Evolutionary conservation across 2,329 filamentous ascomycete genomes (phyloP).

Genomic region (Diplocarpon mali): DNA sequence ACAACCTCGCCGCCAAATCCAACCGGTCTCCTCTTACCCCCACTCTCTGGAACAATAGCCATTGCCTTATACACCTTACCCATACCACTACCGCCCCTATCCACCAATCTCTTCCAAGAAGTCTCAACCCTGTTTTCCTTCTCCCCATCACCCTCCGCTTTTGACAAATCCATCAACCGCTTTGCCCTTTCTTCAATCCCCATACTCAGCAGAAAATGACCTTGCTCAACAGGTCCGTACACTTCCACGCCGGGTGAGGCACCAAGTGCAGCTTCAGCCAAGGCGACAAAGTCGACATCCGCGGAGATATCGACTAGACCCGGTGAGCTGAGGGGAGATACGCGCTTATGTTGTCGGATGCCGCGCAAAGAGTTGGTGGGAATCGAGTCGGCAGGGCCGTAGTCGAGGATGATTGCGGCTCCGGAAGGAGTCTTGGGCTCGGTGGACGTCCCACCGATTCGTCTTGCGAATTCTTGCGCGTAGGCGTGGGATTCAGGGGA

Average conservation of each 20-base stretch:
- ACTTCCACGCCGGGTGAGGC: slow-evolving; percentile 77
- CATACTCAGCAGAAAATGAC: slow-evolving; percentile 65
- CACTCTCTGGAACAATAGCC: slow-evolving; percentile 77
- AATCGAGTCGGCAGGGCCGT: slow-evolving; percentile 69
- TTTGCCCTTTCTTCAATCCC: slow-evolving; percentile 71
- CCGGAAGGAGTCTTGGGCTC: slow-evolving; percentile 57
- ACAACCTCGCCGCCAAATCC: slow-evolving; percentile 70
- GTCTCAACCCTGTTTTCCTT: slow-evolving; percentile 52
- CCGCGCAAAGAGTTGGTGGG: slow-evolving; percentile 85
- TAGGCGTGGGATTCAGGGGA: slow-evolving; percentile 80
- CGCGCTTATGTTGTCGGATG: slow-evolving; percentile 64
- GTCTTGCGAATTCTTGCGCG: slow-evolving; percentile 66
- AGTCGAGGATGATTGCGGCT: slow-evolving; percentile 91
- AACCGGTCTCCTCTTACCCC: slow-evolving; percentile 63
- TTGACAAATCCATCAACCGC: slow-evolving; percentile 54
- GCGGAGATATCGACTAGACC: slow-evolving; percentile 82
- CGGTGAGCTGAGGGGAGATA: slow-evolving; percentile 69
- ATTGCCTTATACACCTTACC: slow-evolving; percentile 89
- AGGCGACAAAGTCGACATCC: slow-evolving; percentile 83
- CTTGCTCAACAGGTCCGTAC: slow-evolving; percentile 84
- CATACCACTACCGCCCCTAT: slow-evolving; percentile 76
- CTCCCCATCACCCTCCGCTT: slow-evolving; percentile 35
- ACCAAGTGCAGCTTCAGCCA: slow-evolving; percentile 70
- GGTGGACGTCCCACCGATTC: slow-evolving; percentile 61
- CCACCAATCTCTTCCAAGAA: slow-evolving; percentile 75